Evolutionary conservation across 1,284 basidiomycete species (phyloP), one percentile per base, ranked within the genome.

Genomic region (Rhodotorula sp.): DNA sequence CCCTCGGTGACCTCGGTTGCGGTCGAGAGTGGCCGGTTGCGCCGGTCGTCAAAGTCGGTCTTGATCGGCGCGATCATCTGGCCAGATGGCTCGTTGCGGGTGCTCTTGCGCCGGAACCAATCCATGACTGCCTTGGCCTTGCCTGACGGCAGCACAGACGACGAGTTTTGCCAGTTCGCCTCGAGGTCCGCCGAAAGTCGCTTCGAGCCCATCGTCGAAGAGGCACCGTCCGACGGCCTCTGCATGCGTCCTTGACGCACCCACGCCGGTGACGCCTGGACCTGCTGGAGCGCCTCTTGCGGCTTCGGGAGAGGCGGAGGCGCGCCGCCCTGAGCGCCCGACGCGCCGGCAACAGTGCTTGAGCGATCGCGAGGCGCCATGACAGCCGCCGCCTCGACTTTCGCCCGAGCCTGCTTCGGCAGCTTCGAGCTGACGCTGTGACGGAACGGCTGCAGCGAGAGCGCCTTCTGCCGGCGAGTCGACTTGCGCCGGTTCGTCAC

Each of bases 101-200:
- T 62, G 50, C 69, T 64, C 28, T 59, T 59, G 18, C 84, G 82
- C 46, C 85, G 78, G 82, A 87, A 86, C 85, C 85, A 87, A 75
- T 86, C 85, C 85, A 86, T 86, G 68, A 87, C 85, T 63, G 84
- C 83, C 79, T 86, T 86, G 34, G 85, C 85, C 37, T 85, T 83
- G 60, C 81, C 83, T 46, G 82, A 83, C 26, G 84, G 83, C 0
- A 81, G 79, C 56, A 44, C 50, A 20, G 40, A 59, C 48, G 63
- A 47, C 26, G 65, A 55, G 26, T 48, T 59, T 18, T 62, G 24
- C 65, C 72, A 76, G 50, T 71, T 76, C 51, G 72, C 72, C 40
- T 76, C 74, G 62, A 75, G 69, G 54, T 75, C 75, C 30, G 67
- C 52, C 24, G 66, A 67, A 46, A 64, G 30, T 3, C 65, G 58